These are phyloP conservation scores for Gleditsia sinensis DNA, from an alignment of 306 rosid genomes.

Conservation along the genomic window DNA sequence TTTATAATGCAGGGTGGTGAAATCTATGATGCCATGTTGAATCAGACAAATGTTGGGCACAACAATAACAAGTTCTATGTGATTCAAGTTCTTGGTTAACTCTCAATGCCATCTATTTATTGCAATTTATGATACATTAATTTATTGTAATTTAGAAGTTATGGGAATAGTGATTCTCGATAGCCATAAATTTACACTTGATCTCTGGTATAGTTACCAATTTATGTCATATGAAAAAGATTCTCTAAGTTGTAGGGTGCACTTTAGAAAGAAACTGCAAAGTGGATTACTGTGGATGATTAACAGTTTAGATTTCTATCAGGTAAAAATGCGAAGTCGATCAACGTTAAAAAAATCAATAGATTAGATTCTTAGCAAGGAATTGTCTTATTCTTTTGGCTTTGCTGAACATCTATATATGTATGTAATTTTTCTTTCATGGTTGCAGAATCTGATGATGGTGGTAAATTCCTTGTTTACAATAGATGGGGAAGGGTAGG, in stretches of 20 bases:
- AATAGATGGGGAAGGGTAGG: slow-evolving; percentile 98
- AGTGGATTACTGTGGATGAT: background rate
- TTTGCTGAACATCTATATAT: slow-evolving; percentile 29
- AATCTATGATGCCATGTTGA: slow-evolving; percentile 89
- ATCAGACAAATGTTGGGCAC: slow-evolving; percentile 79
- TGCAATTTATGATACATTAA: background rate
- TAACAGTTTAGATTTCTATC: background rate
- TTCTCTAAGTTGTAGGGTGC: background rate
- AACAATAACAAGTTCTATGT: slow-evolving; percentile 92
- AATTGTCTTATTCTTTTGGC: background rate
- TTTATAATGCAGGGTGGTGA: slow-evolving; percentile 63
- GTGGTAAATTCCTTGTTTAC: slow-evolving; percentile 74
- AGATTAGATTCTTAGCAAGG: background rate
- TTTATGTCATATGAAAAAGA: background rate
- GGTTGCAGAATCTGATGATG: slow-evolving; percentile 88
- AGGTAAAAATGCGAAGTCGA: background rate
- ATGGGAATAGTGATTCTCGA: background rate
- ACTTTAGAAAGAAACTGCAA: background rate
- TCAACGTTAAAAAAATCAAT: background rate
- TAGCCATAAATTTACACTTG: background rate
- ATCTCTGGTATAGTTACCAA: slow-evolving; percentile 4
- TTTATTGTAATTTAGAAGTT: slow-evolving; percentile 16
- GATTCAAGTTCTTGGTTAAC: slow-evolving; percentile 82
- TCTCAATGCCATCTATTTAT: slow-evolving; percentile 19
- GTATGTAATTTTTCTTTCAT: slow-evolving; percentile 3